phyloP scores from a whole-genome alignment of 257 asterid genomes.

The Prunella vulgaris region DNA sequence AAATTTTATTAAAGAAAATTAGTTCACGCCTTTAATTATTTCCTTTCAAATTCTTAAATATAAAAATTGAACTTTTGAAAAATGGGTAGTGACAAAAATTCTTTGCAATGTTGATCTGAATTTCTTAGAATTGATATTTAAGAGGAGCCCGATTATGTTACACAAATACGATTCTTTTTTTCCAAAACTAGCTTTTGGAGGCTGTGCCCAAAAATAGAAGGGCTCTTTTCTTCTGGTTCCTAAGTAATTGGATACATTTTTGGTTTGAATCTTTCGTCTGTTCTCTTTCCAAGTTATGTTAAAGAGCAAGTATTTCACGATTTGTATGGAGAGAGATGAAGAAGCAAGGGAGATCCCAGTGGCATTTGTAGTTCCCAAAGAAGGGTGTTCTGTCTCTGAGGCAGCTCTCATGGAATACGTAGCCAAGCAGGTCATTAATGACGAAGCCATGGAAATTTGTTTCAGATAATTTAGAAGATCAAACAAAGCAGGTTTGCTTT shows the following conservation, averaged over 20 bases:
- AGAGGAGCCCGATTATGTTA: neutral
- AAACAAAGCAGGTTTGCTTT: slow-evolving; percentile 79
- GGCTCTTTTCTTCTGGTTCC: no score
- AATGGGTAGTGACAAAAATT: no score
- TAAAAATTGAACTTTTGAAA: no score
- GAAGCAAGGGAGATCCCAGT: slow-evolving; percentile 90
- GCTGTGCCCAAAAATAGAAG: no score
- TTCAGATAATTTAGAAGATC: slow-evolving; percentile 87
- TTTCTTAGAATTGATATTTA: neutral
- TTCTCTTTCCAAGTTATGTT: no score
- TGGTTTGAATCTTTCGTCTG: no score
- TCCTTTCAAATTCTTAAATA: no score
- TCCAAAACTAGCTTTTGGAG: no score
- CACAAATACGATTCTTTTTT: no score
- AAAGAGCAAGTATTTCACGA: neutral
- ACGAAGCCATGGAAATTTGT: slow-evolving; percentile 81
- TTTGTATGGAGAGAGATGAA: slow-evolving; percentile 50
- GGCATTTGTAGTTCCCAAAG: slow-evolving; percentile 63
- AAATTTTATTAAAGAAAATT: no score
- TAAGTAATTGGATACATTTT: no score
- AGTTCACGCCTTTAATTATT: no score
- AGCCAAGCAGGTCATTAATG: slow-evolving; percentile 57
- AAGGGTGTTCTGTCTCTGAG: slow-evolving; percentile 44
- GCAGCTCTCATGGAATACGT: slow-evolving; percentile 51
- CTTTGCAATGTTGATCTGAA: neutral